Conservation (phyloP, 2,329 filamentous ascomycete species). For the Thelonectria olida region DNA sequence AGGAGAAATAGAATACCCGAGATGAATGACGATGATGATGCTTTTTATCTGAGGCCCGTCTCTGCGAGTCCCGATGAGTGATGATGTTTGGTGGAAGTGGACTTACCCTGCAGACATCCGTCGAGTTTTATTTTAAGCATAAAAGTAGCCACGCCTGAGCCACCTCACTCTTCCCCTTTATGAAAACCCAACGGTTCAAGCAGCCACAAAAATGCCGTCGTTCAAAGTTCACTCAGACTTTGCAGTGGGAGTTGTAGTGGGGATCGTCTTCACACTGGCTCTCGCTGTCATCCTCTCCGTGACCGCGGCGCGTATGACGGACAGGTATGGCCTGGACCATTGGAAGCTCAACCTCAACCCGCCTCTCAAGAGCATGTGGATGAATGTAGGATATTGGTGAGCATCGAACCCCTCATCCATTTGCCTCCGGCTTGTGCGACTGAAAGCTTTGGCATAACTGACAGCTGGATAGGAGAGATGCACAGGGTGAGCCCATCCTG, state of each 20-base stretch:
- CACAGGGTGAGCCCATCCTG: conserved; percentile 42
- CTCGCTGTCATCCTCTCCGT: conserved; percentile 27
- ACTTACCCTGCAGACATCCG: too few relatives aligned
- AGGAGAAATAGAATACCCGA: background rate
- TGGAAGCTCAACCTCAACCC: conserved; percentile 62
- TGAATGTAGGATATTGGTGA: conserved; percentile 71
- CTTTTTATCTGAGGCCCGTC: too few relatives aligned
- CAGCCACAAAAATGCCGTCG: conserved; percentile 10
- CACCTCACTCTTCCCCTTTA: background rate
- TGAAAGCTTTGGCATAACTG: too few relatives aligned
- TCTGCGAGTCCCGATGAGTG: too few relatives aligned
- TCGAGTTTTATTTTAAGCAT: too few relatives aligned
- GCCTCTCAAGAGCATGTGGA: conserved; percentile 65
- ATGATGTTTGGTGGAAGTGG: too few relatives aligned
- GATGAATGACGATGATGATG: background rate
- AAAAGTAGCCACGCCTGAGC: too few relatives aligned
- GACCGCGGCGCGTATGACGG: conserved; percentile 37
- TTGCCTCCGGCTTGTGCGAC: too few relatives aligned
- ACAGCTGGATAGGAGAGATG: conserved; percentile 40
- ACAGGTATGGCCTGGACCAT: conserved; percentile 62
- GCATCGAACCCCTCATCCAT: conserved; percentile 29
- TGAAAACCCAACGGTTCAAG: background rate
- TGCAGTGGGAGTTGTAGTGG: conserved; percentile 40
- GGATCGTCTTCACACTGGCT: conserved; percentile 31
- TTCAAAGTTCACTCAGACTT: conserved; percentile 31